These are phyloP conservation scores for Scheffersomyces stipitis DNA, from an alignment of 805 yeast genomes.

Conservation along the genomic window DNA sequence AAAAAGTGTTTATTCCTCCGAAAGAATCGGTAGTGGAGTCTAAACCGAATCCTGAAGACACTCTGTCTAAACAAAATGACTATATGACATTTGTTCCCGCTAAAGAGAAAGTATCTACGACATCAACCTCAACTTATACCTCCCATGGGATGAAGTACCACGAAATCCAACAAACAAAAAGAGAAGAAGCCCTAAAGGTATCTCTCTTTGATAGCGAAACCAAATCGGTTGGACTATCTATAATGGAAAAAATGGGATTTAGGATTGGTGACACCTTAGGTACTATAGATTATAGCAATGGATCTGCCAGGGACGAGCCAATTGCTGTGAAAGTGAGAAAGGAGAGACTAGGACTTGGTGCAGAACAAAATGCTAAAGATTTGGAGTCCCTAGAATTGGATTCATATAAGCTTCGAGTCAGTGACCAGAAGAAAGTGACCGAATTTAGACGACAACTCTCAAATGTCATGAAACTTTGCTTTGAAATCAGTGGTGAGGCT, in stretches of 20 bases:
- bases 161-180: not conserved
- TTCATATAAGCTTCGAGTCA: constrained; percentile 5
- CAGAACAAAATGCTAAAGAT: not conserved
- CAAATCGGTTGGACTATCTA: constrained; percentile 45
- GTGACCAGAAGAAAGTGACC: constrained; percentile 3
- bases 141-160: not conserved
- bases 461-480: constrained; percentile 42
- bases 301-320: constrained; percentile 34
- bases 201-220: constrained; percentile 4
- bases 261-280: constrained; percentile 49
- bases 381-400: not conserved
- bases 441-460: constrained; percentile 1
- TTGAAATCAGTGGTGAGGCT: constrained; percentile 41
- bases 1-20: too few species aligned
- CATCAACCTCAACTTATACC: too few species aligned
- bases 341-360: constrained; percentile 23
- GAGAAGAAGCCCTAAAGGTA: constrained; percentile 3
- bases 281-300: too few species aligned
- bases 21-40: too few species aligned
- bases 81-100: too few species aligned
- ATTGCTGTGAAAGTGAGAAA: constrained; percentile 18
- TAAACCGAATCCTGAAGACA: too few species aligned
- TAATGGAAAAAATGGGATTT: constrained; percentile 64
- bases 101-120: too few species aligned
- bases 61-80: too few species aligned